phyloP scores from a whole-genome alignment of 768 basidiomycete species.

The Boletus sp. region DNA sequence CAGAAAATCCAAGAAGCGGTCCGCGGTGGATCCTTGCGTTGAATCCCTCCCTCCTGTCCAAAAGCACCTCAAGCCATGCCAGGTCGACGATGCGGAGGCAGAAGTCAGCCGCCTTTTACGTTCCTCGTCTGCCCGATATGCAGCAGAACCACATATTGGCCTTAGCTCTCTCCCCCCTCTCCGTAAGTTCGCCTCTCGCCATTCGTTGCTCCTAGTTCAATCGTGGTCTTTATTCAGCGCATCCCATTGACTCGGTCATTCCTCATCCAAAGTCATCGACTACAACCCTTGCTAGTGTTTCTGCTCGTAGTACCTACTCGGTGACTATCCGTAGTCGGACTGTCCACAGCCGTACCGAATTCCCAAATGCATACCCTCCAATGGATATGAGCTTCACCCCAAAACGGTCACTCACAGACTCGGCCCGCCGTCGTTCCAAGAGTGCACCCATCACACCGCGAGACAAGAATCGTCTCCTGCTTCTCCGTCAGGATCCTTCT shows the following conservation, averaged over 20 bases:
- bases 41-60: conserved; percentile 28
- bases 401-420: conserved; percentile 28
- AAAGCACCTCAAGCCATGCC: conserved; percentile 9
- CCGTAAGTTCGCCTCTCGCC: conserved; percentile 46
- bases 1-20: conserved; percentile 54
- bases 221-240: conserved; percentile 39
- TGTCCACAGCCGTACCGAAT: conserved; percentile 59
- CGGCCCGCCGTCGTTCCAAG: conserved; percentile 27
- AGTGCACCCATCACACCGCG: conserved; percentile 40
- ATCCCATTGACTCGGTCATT: conserved; percentile 61
- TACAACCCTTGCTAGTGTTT: conserved; percentile 50
- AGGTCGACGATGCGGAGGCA: conserved; percentile 45
- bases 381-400: conserved; percentile 28
- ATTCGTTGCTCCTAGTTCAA: neutral
- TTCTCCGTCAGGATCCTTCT: conserved; percentile 73
- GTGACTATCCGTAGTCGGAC: conserved; percentile 69
- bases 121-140: conserved; percentile 67
- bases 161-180: conserved; percentile 61
- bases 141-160: conserved; percentile 53
- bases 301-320: conserved; percentile 59
- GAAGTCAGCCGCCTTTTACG: conserved; percentile 53
- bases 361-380: conserved; percentile 58
- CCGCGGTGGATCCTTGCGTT: conserved; percentile 23
- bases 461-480: conserved; percentile 51
- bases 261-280: conserved; percentile 49